Percentiles rank a stretch among this genome's conserved stretches.
Evolutionary conservation across 23 red algal species (phyloP).

Genomic region (Gracilaria domingensis): DNA sequence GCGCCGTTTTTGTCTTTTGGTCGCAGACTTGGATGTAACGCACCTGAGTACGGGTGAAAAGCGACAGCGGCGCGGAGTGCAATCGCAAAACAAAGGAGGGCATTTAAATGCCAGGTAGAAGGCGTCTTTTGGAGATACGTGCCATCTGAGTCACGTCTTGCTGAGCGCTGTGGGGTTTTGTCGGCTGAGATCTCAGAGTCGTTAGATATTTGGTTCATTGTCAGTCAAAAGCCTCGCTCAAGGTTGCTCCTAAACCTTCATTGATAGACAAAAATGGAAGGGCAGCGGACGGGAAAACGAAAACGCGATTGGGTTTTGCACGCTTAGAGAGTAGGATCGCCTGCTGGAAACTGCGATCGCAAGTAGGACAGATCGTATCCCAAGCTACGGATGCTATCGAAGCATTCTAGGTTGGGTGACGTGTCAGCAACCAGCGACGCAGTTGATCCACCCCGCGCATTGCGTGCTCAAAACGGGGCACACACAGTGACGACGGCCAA

Average conservation of each 20-base stretch:
- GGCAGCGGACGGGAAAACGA: no score
- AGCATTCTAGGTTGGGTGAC: no score
- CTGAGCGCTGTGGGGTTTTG: not conserved
- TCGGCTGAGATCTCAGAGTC: not conserved
- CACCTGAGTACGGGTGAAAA: slow-evolving; percentile 75
- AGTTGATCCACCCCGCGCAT: no score
- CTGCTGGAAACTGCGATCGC: no score
- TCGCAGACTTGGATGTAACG: not conserved
- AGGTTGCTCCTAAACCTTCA: no score
- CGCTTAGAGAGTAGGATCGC: no score
- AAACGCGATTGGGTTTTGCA: no score
- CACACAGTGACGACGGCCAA: no score
- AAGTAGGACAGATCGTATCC: no score
- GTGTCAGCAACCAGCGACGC: no score
- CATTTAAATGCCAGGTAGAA: not conserved
- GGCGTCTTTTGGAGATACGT: not conserved
- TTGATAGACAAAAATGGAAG: no score
- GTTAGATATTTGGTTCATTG: not conserved
- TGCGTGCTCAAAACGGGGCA: not conserved
- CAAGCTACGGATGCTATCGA: no score
- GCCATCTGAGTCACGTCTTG: not conserved
- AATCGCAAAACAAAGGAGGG: slow-evolving; percentile 35
- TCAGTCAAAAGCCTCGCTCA: not conserved
- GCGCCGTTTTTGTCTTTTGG: not conserved
- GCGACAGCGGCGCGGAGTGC: slow-evolving; percentile 68